A percentile compares a stretch with the other conserved stretches of the same genome.
phyloP scores from a whole-genome alignment of 2,329 filamentous ascomycete species.

The Exophiala calicioides region DNA sequence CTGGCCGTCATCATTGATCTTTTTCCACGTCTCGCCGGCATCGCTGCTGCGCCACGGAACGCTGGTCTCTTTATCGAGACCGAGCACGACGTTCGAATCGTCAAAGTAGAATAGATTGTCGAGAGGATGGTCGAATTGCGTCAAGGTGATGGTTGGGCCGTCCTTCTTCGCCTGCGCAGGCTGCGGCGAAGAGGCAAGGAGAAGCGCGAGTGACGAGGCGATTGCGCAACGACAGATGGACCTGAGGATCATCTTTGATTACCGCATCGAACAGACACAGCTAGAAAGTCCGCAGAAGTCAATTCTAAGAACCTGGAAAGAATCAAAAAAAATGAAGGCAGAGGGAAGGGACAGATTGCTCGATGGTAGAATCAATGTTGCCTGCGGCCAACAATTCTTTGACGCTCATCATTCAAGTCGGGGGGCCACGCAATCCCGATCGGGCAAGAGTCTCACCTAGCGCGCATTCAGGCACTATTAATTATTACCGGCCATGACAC shows the following conservation, averaged over 20 bases:
- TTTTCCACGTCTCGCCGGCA: slow-evolving; percentile 76
- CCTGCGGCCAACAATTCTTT: slow-evolving; percentile 16
- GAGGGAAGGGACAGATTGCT: slow-evolving; percentile 18
- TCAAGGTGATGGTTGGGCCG: slow-evolving; percentile 66
- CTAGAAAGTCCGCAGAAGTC: neutral
- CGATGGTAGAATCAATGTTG: slow-evolving; percentile 17
- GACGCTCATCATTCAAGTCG: neutral
- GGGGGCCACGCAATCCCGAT: no score
- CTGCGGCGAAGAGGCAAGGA: slow-evolving; percentile 19
- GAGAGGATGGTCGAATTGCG: slow-evolving; percentile 66
- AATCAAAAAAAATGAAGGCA: slow-evolving; percentile 7
- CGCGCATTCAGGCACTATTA: no score
- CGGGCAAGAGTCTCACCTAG: no score
- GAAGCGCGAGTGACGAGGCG: slow-evolving; percentile 24
- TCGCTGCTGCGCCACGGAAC: slow-evolving; percentile 77
- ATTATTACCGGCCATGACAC: no score
- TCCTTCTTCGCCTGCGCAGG: slow-evolving; percentile 55
- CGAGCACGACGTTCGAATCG: slow-evolving; percentile 78
- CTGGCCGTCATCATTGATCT: slow-evolving; percentile 60
- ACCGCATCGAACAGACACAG: slow-evolving; percentile 19
- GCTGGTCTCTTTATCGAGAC: slow-evolving; percentile 65
- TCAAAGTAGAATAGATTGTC: slow-evolving; percentile 83
- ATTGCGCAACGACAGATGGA: slow-evolving; percentile 21
- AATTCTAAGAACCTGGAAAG: slow-evolving; percentile 6
- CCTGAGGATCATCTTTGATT: slow-evolving; percentile 29